A percentile compares a stretch with the other conserved stretches of the same genome.
Conservation (phyloP, 345 rosid species). For the Syzygium aqueum region DNA sequence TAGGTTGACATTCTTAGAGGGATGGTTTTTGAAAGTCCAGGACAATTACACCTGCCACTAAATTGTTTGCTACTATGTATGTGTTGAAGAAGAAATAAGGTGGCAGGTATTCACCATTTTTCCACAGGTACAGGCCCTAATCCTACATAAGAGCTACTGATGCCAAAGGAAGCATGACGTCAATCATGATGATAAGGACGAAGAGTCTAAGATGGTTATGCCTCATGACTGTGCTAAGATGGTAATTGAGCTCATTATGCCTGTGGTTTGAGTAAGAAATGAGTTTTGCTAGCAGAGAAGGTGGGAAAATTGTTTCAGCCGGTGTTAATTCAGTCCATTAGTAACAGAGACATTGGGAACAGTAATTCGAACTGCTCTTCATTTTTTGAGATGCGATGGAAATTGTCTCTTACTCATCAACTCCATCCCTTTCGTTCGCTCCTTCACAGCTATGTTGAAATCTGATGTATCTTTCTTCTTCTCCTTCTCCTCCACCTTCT, state of each 20-base stretch:
- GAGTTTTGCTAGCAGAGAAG: conserved; percentile 95
- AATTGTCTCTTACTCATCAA: background rate
- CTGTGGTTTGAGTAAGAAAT: conserved; percentile 94
- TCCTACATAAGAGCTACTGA: conserved; percentile 96
- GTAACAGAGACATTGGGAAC: conserved; percentile 12
- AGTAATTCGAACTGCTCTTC: background rate
- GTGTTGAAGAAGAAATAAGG: conserved; percentile 99
- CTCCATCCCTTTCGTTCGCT: background rate
- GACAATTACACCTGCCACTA: conserved; percentile 68
- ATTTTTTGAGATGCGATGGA: conserved; percentile 6
- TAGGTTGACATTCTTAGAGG: conserved; percentile 88
- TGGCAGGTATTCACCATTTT: conserved; percentile 89
- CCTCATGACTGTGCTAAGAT: conserved; percentile 89
- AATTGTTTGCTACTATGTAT: conserved; percentile 68
- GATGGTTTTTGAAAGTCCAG: conserved; percentile 88
- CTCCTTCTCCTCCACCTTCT: background rate
- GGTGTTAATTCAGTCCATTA: conserved; percentile 82
- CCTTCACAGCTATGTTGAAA: background rate
- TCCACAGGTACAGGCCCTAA: conserved; percentile 84
- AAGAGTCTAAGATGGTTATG: conserved; percentile 98
- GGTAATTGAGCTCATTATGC: conserved; percentile 84
- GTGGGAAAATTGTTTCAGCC: conserved; percentile 94
- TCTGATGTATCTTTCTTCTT: background rate
- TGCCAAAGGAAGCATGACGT: conserved; percentile 75
- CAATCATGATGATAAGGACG: conserved; percentile 84